Conservation (phyloP, 305 asterid genomes). For the Ilex paraguariensis region DNA sequence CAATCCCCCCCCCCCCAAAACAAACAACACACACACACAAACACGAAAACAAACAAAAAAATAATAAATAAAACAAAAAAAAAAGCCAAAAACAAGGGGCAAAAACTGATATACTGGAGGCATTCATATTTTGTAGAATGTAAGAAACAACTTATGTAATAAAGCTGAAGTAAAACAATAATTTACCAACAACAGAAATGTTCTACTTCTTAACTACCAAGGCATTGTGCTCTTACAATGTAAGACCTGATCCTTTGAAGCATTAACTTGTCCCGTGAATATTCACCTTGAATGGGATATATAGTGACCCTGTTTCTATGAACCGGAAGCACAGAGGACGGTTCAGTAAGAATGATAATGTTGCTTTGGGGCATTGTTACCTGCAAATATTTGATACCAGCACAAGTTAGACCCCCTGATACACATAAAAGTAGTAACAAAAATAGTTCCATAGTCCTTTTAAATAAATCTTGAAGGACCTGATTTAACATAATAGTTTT, state of each 20-base stretch:
- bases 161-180: constrained; percentile 15
- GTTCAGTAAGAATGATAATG: constrained; percentile 72
- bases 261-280: constrained; percentile 99
- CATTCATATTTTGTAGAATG: not conserved
- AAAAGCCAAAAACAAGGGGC: not conserved
- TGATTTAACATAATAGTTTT: no score
- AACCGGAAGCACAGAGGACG: constrained; percentile 56
- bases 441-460: no score
- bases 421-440: no score
- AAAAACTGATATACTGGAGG: no score
- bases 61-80: no score
- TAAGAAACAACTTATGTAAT: no score
- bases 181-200: constrained; percentile 13
- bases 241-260: constrained; percentile 99
- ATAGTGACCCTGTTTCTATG: constrained; percentile 53
- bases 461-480: no score
- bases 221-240: constrained; percentile 70
- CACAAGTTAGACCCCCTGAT: not conserved
- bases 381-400: constrained; percentile 28
- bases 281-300: constrained; percentile 94
- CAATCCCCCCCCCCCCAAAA: no score
- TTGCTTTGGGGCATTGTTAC: constrained; percentile 68
- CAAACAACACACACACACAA: no score
- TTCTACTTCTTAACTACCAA: no score
- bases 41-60: no score